Conservation (phyloP, 78 protist species). For the Protostelium mycophagum region DNA sequence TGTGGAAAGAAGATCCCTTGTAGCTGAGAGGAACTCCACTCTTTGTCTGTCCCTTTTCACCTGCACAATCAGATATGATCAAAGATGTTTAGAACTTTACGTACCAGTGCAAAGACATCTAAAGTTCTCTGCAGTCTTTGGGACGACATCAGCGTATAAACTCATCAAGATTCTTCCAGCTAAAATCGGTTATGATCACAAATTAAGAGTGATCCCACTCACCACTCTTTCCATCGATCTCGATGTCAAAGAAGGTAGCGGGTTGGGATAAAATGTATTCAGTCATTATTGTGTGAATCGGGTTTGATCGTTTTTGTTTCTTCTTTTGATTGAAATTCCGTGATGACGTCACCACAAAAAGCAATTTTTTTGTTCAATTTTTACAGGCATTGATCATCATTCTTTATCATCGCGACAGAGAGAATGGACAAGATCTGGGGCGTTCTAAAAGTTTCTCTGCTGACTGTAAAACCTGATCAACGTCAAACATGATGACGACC, state of each 20-base stretch:
- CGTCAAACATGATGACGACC: too few species aligned
- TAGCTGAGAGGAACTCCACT: constrained; percentile 63
- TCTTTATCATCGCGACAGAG: too few species aligned
- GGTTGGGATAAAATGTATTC: too few species aligned
- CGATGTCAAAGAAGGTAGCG: constrained; percentile 58
- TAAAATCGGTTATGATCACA: neutral
- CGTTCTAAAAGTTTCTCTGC: too few species aligned
- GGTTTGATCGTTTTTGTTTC: too few species aligned
- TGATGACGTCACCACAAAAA: too few species aligned
- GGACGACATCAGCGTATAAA: constrained; percentile 63
- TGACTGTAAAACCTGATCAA: too few species aligned
- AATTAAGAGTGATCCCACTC: neutral
- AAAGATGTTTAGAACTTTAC: constrained; percentile 62
- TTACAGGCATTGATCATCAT: too few species aligned
- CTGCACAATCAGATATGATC: constrained; percentile 85
- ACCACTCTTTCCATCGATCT: constrained; percentile 41
- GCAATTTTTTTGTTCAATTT: too few species aligned
- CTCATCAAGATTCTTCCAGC: constrained; percentile 63
- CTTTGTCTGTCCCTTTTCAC: constrained; percentile 66
- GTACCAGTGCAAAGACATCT: constrained; percentile 67
- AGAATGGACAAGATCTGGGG: too few species aligned
- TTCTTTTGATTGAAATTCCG: too few species aligned
- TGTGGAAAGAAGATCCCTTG: constrained; percentile 82
- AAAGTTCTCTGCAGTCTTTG: constrained; percentile 89
- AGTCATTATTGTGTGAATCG: too few species aligned